Percentiles rank a stretch among this genome's conserved stretches.
These are phyloP conservation scores for Ormosia emarginata DNA, from an alignment of 306 rosid genomes.

Conservation along the genomic window DNA sequence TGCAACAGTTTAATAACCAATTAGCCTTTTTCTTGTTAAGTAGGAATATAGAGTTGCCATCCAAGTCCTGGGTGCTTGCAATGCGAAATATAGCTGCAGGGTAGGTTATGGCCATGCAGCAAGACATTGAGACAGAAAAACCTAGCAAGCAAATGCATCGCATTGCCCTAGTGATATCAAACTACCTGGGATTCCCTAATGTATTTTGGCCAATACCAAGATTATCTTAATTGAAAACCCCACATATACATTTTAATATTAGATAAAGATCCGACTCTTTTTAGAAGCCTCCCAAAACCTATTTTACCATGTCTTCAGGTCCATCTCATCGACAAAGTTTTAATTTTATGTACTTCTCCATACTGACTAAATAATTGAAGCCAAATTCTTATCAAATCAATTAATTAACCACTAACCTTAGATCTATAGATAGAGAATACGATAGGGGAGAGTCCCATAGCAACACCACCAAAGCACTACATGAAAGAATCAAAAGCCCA, in stretches of 20 bases:
- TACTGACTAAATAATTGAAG: not conserved
- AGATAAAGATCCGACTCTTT: not conserved
- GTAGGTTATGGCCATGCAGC: too few species aligned
- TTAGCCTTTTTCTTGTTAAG: too few species aligned
- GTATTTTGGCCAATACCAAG: not conserved
- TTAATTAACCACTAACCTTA: constrained; percentile 10
- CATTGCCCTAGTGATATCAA: not conserved
- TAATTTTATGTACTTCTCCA: not conserved
- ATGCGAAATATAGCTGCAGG: too few species aligned
- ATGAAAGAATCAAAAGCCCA: constrained; percentile 42
- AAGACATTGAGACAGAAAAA: too few species aligned
- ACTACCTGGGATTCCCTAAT: not conserved
- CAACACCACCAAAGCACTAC: constrained; percentile 25
- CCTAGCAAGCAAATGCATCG: not conserved
- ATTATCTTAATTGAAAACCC: not conserved
- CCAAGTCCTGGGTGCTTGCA: too few species aligned
- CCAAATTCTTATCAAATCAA: not conserved
- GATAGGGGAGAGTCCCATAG: constrained; percentile 10
- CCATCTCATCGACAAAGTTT: not conserved
- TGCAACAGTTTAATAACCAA: too few species aligned
- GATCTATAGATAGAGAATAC: constrained; percentile 16
- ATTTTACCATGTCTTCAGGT: not conserved
- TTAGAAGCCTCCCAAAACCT: not conserved
- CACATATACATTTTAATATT: not conserved
- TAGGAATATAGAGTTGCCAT: too few species aligned